Conservation (phyloP, 208 protist species). For the Leishmania gerbilli region DNA sequence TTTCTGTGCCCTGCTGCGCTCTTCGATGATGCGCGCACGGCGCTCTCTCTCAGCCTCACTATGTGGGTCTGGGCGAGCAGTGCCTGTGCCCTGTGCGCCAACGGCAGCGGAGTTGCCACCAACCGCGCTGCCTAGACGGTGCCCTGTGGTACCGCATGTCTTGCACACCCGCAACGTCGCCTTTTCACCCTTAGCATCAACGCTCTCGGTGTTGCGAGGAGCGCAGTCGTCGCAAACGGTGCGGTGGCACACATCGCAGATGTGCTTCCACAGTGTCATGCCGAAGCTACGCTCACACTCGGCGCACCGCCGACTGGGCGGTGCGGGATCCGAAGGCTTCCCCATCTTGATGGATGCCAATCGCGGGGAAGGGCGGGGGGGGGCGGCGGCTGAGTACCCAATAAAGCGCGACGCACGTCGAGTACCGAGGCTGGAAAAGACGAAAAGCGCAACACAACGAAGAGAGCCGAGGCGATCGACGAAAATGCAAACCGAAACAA, state of each 20-base stretch:
- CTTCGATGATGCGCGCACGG: constrained; percentile 43
- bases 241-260: constrained; percentile 47
- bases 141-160: constrained; percentile 10
- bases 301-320: constrained; percentile 31
- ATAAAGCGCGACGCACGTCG: not conserved
- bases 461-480: not conserved
- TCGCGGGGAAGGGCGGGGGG: not conserved
- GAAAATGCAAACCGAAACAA: not conserved
- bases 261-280: constrained; percentile 52
- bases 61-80: constrained; percentile 27
- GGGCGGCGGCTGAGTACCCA: not conserved
- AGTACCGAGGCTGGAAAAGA: not conserved
- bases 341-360: not conserved
- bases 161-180: constrained; percentile 30
- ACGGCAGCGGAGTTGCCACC: not conserved
- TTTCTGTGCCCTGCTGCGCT: constrained; percentile 38
- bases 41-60: constrained; percentile 42
- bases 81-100: not conserved
- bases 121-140: constrained; percentile 12
- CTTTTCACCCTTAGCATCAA: constrained; percentile 10
- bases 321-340: not conserved
- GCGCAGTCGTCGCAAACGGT: constrained; percentile 73
- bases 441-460: not conserved
- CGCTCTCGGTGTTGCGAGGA: constrained; percentile 27
- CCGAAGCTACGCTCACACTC: constrained; percentile 56